These are phyloP conservation scores for Aspergillus brasiliensis DNA, from an alignment of 2,329 filamentous ascomycete species.

Conservation along the genomic window DNA sequence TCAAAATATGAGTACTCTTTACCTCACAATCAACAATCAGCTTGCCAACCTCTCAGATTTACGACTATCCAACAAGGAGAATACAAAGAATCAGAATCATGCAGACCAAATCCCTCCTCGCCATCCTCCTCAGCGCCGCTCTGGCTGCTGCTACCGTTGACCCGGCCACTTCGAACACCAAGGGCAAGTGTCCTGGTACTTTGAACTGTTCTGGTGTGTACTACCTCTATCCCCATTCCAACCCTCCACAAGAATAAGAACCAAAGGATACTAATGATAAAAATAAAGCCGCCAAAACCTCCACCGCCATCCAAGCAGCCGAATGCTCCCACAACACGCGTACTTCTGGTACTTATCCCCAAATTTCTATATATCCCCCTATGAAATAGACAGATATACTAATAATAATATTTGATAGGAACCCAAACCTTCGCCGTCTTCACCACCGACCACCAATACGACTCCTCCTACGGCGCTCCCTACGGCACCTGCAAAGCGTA, in stretches of 20 bases:
- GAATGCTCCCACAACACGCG: constrained; percentile 45
- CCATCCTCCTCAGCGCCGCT: constrained; percentile 17
- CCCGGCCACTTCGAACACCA: constrained; percentile 38
- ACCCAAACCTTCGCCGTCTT: constrained; percentile 44
- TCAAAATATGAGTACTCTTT: too few species aligned
- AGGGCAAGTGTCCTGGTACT: constrained; percentile 35
- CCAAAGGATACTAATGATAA: not conserved
- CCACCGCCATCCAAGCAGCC: constrained; percentile 41
- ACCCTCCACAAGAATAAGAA: too few species aligned
- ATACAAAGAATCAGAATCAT: not conserved
- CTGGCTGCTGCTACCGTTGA: constrained; percentile 33
- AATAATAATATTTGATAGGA: not conserved
- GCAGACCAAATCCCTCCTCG: constrained; percentile 9
- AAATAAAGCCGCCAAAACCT: constrained; percentile 33
- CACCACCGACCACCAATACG: constrained; percentile 49
- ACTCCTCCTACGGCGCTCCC: constrained; percentile 46
- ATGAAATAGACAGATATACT: not conserved
- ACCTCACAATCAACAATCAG: too few species aligned
- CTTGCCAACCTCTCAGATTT: too few species aligned
- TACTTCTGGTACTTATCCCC: constrained; percentile 20
- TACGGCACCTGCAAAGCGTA: constrained; percentile 53
- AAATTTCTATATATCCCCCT: not conserved
- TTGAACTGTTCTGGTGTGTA: constrained; percentile 32
- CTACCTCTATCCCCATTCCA: not conserved
- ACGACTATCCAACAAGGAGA: not conserved